Percentiles rank a stretch among this genome's conserved stretches.
Evolutionary conservation across 2,329 filamentous ascomycete species (phyloP).

Genomic region (Alternaria triticina): DNA sequence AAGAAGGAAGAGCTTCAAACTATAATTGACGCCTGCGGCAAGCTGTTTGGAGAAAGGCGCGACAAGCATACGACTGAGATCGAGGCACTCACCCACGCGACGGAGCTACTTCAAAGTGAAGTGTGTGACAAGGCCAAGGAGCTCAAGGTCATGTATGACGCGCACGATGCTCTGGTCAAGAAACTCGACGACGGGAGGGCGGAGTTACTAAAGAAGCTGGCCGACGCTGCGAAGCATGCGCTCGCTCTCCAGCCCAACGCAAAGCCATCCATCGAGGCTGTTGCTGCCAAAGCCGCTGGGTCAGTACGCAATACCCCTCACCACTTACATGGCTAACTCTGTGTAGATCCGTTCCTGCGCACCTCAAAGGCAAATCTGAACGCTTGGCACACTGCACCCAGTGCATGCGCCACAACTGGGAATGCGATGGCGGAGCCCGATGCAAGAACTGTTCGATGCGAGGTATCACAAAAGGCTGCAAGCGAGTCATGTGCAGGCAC

Average conservation of each 20-base stretch:
- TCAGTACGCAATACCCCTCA: not conserved
- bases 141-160: not conserved
- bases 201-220: not conserved
- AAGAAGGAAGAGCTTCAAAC: not conserved
- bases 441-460: not conserved
- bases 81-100: not conserved
- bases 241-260: not conserved
- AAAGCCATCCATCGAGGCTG: not conserved
- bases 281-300: not conserved
- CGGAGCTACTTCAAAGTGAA: not conserved
- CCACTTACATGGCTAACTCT: not conserved
- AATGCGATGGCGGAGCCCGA: not conserved
- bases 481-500: not conserved
- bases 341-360: not conserved
- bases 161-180: not conserved
- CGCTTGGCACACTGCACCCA: not conserved
- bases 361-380: not conserved
- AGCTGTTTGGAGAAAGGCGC: fast-evolving
- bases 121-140: not conserved
- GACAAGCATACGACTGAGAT: not conserved
- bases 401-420: not conserved
- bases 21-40: not conserved
- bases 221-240: not conserved
- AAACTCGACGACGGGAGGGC: not conserved
- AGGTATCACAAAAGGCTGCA: not conserved